phyloP scores from a whole-genome alignment of 805 yeast genomes.

The Yamadazyma scolyti region DNA sequence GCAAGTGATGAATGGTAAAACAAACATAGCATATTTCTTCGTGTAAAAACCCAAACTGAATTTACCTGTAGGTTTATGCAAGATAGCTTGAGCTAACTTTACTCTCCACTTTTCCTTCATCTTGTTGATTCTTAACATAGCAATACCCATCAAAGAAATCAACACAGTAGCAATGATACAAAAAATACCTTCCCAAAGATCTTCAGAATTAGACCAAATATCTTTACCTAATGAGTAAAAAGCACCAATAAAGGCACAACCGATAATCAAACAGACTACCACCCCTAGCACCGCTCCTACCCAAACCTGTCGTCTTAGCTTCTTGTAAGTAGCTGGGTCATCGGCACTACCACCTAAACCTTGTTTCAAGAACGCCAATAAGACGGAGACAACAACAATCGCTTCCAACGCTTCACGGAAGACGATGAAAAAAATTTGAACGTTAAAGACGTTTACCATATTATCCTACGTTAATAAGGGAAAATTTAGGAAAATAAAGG shows the following conservation, averaged over 20 bases:
- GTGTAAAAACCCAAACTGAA: slow-evolving; percentile 34
- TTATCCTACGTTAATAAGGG: slow-evolving; percentile 2
- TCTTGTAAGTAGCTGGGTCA: slow-evolving; percentile 54
- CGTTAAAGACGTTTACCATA: slow-evolving; percentile 53
- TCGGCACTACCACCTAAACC: slow-evolving; percentile 59
- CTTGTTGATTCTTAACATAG: slow-evolving; percentile 92
- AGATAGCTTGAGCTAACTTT: slow-evolving; percentile 81
- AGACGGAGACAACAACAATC: slow-evolving; percentile 82
- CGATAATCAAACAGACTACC: slow-evolving; percentile 73
- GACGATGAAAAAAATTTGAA: slow-evolving; percentile 80
- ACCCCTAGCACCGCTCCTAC: slow-evolving; percentile 72
- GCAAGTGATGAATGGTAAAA: slow-evolving; percentile 86
- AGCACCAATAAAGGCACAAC: slow-evolving; percentile 93
- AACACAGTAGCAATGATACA: slow-evolving; percentile 85
- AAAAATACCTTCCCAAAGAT: slow-evolving; percentile 95
- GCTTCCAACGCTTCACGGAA: slow-evolving; percentile 96
- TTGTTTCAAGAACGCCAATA: slow-evolving; percentile 87
- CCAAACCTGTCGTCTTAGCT: slow-evolving; percentile 81
- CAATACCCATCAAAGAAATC: slow-evolving; percentile 93
- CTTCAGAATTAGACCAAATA: slow-evolving; percentile 85
- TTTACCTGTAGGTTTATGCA: slow-evolving; percentile 56
- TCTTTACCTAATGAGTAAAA: slow-evolving; percentile 78
- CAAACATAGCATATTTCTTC: slow-evolving; percentile 79
- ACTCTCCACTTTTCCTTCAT: slow-evolving; percentile 97
- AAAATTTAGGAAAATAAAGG: slow-evolving; percentile 7